Base-by-base conservation (phyloP, 78 protist species). In the Dictyostelium purpureum region DNA sequence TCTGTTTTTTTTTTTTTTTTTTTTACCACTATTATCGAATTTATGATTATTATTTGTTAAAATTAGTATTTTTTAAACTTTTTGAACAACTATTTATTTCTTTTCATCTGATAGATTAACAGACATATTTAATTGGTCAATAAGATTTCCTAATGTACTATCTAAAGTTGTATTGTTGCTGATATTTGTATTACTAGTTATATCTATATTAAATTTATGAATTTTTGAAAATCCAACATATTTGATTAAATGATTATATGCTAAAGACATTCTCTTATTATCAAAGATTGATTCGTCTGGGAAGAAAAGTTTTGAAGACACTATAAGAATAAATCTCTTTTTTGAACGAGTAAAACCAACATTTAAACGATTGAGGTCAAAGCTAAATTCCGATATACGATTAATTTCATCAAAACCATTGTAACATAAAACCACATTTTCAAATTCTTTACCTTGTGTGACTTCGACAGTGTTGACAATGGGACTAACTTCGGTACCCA, bases 401-500 rank as follows among this genome's bases (percentile, higher is more conserved):
- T 59, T 83, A 1, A n/a, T 35, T n/a, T 66, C 70, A 33, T 37
- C 38, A 31, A 76, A 83, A 33, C 91, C 91, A 83, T 83, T 83
- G 43, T 83, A 83, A 51, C 91, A 83, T 10, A 83, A 26, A 24
- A 83, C 52, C 6, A 83, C 45, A 54, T 76, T 83, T n/a, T 83
- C 81, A 45, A 73, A 83, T 45, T 83, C 91, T 56, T 83, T 65
- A 16, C 91, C 91, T 73, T 83, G 91, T 26, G 65, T 83, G 31
- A 47, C 65, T 42, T 83, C 91, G 11, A 73, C 91, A 9, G 91
- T 83, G 12, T 54, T 59, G 6, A 83, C 81, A 24, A 31, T 35
- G 38, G 91, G 91, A 12, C 11, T 73, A 31, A 74, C 43, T 2
- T 40, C 4, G 2, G 19, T 6, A 6, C 10, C 4, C 2, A 51